Evolutionary conservation across 2,329 filamentous ascomycete genomes (phyloP), one percentile per base, ranked within the genome.

Genomic region (Tolypocladium sp.): DNA sequence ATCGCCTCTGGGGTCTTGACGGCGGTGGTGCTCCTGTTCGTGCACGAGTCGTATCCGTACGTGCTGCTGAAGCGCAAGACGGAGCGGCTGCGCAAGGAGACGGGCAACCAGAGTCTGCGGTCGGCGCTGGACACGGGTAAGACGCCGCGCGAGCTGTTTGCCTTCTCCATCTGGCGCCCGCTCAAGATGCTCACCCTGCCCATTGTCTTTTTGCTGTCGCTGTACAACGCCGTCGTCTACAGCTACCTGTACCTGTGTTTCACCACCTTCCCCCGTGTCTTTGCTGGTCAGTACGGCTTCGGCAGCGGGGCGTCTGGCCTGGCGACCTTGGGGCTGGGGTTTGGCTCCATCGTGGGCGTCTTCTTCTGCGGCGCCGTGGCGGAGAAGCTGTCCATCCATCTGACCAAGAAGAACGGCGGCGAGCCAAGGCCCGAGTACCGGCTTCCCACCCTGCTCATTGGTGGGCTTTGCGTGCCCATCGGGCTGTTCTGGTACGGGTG

Each of bases 21-120:
- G 0, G 8, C 75, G 2, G 41, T 72, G 1, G 63, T 59, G 25
- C 64, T 63, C 57, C 71, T 79, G 56, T 69, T 83, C n/a, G 70
- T 87, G n/a, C 80, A 85, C 60, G 87, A 89, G 66, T 81, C 78
- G n/a, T 89, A 87, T 61, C 76, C 82, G 0, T 80, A 84, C 0
- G 73, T 74, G 0, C 73, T 89, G 2, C 76, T 89, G 0, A 77
- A 83, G 0, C 68, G 69, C 57, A 88, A 88, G 69, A 83, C 84
- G 0, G 74, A 73, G 0, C 74, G 77, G 0, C 75, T 88, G 10
- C 79, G 83, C 25, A 79, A 82, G 59, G 77, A 84, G 49, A 74
- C 74, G 0, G 68, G 71, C 13, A 69, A 85, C 76, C 6, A 81
- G 77, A 54, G 87, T 83, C 67, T 88, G 0, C 68, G 67, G 57